Percentiles rank a stretch among this genome's conserved stretches.
Evolutionary conservation across 2,329 filamentous ascomycete genomes (phyloP).

Genomic region (Hypoxylon sp.): DNA sequence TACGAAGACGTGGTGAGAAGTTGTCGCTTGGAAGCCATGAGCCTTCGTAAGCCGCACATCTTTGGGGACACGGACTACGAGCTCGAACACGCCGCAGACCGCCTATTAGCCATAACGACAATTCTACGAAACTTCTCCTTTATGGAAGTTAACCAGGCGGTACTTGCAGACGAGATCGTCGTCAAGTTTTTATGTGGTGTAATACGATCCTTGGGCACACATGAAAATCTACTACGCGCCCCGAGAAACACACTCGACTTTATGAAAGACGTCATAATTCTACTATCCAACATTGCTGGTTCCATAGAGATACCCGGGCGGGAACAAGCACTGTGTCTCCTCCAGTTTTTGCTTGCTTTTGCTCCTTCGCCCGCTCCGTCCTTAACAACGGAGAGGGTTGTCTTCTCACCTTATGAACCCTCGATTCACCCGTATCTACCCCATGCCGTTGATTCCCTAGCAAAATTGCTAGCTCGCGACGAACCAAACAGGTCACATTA

Average conservation of each 20-base stretch:
- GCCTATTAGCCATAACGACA: constrained; percentile 89
- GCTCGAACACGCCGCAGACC: constrained; percentile 86
- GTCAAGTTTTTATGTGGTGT: constrained; percentile 86
- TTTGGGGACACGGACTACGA: constrained; percentile 85
- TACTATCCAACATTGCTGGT: constrained; percentile 89
- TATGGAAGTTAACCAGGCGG: constrained; percentile 75
- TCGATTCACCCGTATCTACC: constrained; percentile 87
- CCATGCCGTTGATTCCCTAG: constrained; percentile 87
- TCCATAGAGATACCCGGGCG: constrained; percentile 84
- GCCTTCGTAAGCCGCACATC: constrained; percentile 76
- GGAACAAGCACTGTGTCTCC: constrained; percentile 86
- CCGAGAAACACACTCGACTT: constrained; percentile 91
- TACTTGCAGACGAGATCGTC: constrained; percentile 80
- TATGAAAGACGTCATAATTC: constrained; percentile 93
- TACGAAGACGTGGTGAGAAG: constrained; percentile 90
- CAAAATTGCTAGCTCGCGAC: constrained; percentile 91
- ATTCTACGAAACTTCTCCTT: constrained; percentile 95
- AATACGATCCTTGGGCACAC: constrained; percentile 88
- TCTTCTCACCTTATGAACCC: constrained; percentile 86
- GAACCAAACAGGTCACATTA: constrained; percentile 92
- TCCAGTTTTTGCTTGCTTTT: constrained; percentile 92
- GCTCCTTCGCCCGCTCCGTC: constrained; percentile 81
- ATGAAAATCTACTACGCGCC: constrained; percentile 85
- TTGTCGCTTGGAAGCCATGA: constrained; percentile 79
- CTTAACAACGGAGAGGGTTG: constrained; percentile 67